phyloP scores from a whole-genome alignment of 2,329 filamentous ascomycete genomes.

The Colletotrichum camelliae region DNA sequence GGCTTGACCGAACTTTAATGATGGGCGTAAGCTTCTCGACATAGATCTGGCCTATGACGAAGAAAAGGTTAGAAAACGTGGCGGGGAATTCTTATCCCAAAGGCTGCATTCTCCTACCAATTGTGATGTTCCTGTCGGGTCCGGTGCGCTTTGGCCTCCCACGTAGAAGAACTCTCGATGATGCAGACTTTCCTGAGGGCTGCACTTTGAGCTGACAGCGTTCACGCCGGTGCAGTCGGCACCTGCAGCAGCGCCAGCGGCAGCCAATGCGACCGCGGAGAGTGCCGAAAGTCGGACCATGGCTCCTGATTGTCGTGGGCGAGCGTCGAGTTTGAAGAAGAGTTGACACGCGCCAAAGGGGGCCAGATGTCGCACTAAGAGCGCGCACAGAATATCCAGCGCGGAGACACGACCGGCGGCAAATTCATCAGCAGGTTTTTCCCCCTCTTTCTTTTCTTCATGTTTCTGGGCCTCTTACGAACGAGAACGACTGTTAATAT shows the following conservation, averaged over 20 bases:
- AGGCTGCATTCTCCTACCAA: background rate
- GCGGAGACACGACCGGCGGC: background rate
- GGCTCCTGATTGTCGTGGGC: background rate
- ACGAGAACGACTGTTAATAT: slow-evolving; percentile 1
- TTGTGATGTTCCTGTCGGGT: slow-evolving; percentile 26
- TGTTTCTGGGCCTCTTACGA: background rate
- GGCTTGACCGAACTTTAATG: slow-evolving; percentile 25
- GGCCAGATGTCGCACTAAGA: background rate
- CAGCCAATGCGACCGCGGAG: background rate
- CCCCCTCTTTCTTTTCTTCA: background rate
- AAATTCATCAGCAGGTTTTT: background rate
- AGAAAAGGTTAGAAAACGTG: background rate
- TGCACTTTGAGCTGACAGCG: slow-evolving; percentile 8
- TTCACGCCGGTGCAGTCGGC: slow-evolving; percentile 7
- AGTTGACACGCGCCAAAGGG: background rate
- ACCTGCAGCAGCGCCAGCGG: background rate
- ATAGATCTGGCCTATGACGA: slow-evolving; percentile 31
- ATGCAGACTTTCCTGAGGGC: slow-evolving; percentile 10
- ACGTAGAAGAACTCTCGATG: slow-evolving; percentile 33
- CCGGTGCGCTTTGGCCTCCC: slow-evolving; percentile 29
- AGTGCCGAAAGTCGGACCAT: slow-evolving; percentile 1
- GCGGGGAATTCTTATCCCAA: rapidly evolving
- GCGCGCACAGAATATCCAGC: background rate
- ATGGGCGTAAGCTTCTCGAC: slow-evolving; percentile 36
- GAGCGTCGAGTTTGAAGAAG: background rate